Conservation (phyloP, 768 basidiomycete genomes). For the Leccinum arenicola region DNA sequence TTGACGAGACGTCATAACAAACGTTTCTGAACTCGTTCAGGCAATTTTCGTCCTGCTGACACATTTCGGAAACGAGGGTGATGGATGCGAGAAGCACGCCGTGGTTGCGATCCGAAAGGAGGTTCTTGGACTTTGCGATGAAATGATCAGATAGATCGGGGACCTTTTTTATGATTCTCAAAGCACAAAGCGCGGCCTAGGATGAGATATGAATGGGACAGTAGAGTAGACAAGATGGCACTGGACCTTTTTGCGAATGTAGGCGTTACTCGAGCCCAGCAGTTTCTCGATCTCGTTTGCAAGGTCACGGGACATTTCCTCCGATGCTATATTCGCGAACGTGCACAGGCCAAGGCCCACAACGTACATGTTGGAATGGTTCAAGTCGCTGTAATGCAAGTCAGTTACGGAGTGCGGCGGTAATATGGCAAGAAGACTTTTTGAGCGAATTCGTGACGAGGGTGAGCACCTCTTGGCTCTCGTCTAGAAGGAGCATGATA, state of each 20-base stretch:
- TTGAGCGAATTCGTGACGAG: slow-evolving; percentile 98
- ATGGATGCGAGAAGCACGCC: slow-evolving; percentile 94
- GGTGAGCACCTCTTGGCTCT: slow-evolving; percentile 96
- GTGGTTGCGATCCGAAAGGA: slow-evolving; percentile 94
- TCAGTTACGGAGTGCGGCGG: slow-evolving; percentile 7
- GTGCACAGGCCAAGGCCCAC: slow-evolving; percentile 97
- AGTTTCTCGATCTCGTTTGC: slow-evolving; percentile 98
- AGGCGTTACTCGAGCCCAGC: slow-evolving; percentile 94
- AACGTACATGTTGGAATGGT: slow-evolving; percentile 98
- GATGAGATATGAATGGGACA: not conserved
- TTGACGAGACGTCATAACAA: slow-evolving; percentile 23
- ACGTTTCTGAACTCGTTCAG: slow-evolving; percentile 91
- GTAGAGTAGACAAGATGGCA: not conserved
- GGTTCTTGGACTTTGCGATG: slow-evolving; percentile 78
- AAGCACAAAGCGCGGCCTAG: slow-evolving; percentile 92
- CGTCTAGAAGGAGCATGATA: slow-evolving; percentile 96
- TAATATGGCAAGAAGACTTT: slow-evolving; percentile 55
- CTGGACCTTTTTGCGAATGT: slow-evolving; percentile 94
- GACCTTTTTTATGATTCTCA: slow-evolving; percentile 92
- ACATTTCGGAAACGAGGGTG: slow-evolving; percentile 95
- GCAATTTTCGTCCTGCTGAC: slow-evolving; percentile 67
- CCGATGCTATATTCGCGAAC: slow-evolving; percentile 97
- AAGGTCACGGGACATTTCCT: slow-evolving; percentile 99
- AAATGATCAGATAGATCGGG: slow-evolving; percentile 96
- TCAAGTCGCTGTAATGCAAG: slow-evolving; percentile 78